Conservation (phyloP, 1,284 basidiomycete genomes). For the Papiliotrema terrestris region DNA sequence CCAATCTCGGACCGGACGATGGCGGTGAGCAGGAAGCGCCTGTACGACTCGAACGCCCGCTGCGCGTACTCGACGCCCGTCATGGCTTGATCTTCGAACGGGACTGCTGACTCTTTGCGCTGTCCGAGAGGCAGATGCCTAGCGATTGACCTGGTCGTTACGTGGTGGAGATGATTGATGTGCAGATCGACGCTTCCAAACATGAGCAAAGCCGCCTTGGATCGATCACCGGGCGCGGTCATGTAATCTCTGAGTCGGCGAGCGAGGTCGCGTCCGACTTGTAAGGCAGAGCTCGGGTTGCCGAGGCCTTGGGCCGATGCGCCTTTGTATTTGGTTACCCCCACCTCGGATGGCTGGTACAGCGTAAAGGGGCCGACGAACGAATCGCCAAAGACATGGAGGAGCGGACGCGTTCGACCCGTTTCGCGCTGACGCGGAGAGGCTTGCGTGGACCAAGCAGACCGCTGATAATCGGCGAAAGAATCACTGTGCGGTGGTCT, state of each 20-base stretch:
- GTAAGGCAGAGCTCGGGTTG: conserved; percentile 36
- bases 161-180: conserved; percentile 47
- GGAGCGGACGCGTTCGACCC: conserved; percentile 6
- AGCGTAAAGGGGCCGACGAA: conserved; percentile 45
- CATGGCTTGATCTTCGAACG: background rate
- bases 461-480: background rate
- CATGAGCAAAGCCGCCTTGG: conserved; percentile 26
- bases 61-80: background rate
- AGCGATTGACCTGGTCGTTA: conserved; percentile 4
- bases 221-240: conserved; percentile 24
- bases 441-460: background rate
- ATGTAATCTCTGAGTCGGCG: conserved; percentile 39
- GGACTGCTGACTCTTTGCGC: conserved; percentile 13
- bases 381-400: conserved; percentile 42
- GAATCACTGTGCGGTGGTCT: background rate
- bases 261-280: conserved; percentile 5
- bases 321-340: conserved; percentile 40
- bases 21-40: background rate
- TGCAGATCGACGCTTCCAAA: conserved; percentile 47
- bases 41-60: background rate
- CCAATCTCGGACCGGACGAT: background rate
- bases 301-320: conserved; percentile 46
- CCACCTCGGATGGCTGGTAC: conserved; percentile 24
- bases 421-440: background rate
- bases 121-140: no score